These are phyloP conservation scores for Penicillium tannophilum DNA, from an alignment of 495 filamentous ascomycete species.

Conservation along the genomic window DNA sequence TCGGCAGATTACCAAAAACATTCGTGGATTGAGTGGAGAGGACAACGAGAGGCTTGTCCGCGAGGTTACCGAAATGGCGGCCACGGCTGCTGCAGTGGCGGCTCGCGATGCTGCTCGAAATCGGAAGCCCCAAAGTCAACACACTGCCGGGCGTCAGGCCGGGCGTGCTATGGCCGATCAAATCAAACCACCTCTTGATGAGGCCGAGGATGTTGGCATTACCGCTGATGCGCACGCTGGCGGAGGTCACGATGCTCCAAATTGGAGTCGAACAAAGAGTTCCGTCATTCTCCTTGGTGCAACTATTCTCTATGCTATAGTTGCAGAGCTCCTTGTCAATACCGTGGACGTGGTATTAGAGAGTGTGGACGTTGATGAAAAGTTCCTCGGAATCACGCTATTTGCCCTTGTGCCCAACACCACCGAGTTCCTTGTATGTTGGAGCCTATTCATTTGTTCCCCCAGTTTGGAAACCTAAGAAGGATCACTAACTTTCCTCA, in stretches of 20 bases:
- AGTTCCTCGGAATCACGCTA: conserved; percentile 95
- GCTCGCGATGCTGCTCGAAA: conserved; percentile 71
- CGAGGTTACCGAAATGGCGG: conserved; percentile 87
- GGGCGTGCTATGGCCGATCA: conserved; percentile 33
- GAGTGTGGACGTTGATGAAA: conserved; percentile 90
- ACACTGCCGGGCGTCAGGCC: conserved; percentile 30
- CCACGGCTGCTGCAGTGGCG: conserved; percentile 86
- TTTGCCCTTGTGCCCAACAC: conserved; percentile 98
- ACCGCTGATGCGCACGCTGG: conserved; percentile 42
- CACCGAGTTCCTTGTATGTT: conserved; percentile 89
- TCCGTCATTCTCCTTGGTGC: conserved; percentile 85
- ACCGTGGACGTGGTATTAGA: conserved; percentile 94
- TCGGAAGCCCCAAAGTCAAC: conserved; percentile 49
- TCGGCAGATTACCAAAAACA: conserved; percentile 43
- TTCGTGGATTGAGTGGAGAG: conserved; percentile 63
- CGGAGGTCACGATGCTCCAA: conserved; percentile 95
- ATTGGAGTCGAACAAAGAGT: conserved; percentile 93
- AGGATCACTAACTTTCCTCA: conserved; percentile 33
- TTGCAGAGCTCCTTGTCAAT: conserved; percentile 95
- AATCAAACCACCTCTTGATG: conserved; percentile 31
- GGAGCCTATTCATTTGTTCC: neutral
- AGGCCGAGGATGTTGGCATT: conserved; percentile 45
- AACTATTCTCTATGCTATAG: conserved; percentile 90
- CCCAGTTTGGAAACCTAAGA: neutral
- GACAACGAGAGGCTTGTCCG: conserved; percentile 79